Percentiles rank a stretch among this genome's conserved stretches.
These are phyloP conservation scores for Solanum phureja DNA, from an alignment of 257 asterid species.

Conservation along the genomic window DNA sequence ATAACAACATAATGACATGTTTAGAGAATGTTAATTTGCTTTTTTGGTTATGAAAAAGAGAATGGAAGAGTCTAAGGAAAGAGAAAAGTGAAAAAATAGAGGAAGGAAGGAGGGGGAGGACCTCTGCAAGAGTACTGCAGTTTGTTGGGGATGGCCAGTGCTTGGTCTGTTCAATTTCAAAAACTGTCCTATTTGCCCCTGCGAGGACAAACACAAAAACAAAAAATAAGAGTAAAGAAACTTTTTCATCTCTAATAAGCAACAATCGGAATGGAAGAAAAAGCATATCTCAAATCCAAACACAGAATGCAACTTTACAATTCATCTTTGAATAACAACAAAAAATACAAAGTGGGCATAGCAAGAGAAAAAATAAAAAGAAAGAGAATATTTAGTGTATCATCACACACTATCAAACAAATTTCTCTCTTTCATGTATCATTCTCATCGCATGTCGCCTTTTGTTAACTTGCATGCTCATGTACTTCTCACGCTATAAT, in stretches of 20 bases:
- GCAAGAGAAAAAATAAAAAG: neutral
- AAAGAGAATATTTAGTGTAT: slow-evolving; percentile 3
- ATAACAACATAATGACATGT: slow-evolving; percentile 2
- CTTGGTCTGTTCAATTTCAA: slow-evolving; percentile 73
- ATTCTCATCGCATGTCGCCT: neutral
- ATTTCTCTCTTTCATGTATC: neutral
- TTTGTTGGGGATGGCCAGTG: slow-evolving; percentile 69
- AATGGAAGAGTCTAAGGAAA: neutral
- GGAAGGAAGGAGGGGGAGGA: neutral
- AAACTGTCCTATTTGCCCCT: slow-evolving; percentile 58
- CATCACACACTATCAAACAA: neutral
- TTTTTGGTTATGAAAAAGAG: neutral
- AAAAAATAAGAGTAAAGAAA: slow-evolving; percentile 8
- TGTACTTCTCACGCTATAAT: neutral
- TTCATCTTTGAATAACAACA: neutral
- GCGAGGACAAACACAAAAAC: slow-evolving; percentile 23
- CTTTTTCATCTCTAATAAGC: slow-evolving; percentile 22
- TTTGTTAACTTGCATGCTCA: neutral
- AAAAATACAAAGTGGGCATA: neutral
- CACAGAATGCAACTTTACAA: neutral
- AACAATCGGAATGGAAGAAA: slow-evolving; percentile 6
- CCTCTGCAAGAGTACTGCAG: slow-evolving; percentile 62
- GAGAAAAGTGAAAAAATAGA: neutral
- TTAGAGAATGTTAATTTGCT: neutral
- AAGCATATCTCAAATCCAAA: slow-evolving; percentile 1